These are phyloP conservation scores for Cyclotella cryptica DNA, from an alignment of 108 stramenopile species.

Conservation along the genomic window DNA sequence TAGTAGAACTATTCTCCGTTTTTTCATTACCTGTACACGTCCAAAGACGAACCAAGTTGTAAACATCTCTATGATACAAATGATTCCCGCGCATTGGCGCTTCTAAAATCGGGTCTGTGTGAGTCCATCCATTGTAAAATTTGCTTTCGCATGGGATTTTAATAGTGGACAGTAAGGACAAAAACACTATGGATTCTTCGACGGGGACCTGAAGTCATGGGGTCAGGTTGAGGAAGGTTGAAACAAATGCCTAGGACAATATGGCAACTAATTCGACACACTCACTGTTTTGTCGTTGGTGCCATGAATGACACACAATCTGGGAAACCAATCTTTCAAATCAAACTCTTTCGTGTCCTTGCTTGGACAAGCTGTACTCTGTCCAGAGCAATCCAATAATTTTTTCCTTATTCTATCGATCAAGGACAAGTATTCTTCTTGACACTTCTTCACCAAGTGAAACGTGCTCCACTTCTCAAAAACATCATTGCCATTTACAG, in stretches of 20 bases:
- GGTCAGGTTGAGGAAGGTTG: not conserved
- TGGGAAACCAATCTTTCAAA: slow-evolving; percentile 53
- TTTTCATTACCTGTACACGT: slow-evolving; percentile 4
- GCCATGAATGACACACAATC: slow-evolving; percentile 59
- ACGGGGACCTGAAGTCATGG: slow-evolving; percentile 38
- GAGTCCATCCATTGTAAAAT: slow-evolving; percentile 64
- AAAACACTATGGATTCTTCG: slow-evolving; percentile 48
- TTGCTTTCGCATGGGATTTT: slow-evolving; percentile 26
- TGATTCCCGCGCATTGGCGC: slow-evolving; percentile 69
- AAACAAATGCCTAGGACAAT: too few species aligned
- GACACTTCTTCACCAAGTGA: slow-evolving; percentile 50
- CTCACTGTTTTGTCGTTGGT: slow-evolving; percentile 60
- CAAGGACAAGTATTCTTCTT: slow-evolving; percentile 15
- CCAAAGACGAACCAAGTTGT: slow-evolving; percentile 51
- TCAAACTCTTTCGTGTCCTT: not conserved
- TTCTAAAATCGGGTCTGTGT: slow-evolving; percentile 78
- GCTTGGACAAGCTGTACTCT: not conserved
- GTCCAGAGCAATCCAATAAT: not conserved
- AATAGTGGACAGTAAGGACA: slow-evolving; percentile 31
- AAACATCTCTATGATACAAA: slow-evolving; percentile 70
- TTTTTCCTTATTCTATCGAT: not conserved
- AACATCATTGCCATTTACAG: slow-evolving; percentile 18
- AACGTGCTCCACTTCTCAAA: slow-evolving; percentile 43
- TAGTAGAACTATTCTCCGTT: not conserved
- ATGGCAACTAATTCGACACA: not conserved